These are phyloP conservation scores for Collybia mongolica DNA, from an alignment of 768 basidiomycete species.

Conservation along the genomic window DNA sequence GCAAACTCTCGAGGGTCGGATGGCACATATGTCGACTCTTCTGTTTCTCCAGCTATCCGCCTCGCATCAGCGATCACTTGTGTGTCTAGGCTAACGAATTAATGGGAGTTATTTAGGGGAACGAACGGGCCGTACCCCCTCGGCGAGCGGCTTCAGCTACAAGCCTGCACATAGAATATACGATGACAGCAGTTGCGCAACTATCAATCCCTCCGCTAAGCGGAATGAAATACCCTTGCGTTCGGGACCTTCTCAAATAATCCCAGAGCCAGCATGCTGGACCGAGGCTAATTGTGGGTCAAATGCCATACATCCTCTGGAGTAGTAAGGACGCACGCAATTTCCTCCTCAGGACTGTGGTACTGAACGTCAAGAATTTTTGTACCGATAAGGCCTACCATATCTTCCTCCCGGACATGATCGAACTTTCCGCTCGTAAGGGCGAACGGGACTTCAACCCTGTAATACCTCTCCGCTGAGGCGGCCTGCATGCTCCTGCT, in stretches of 20 bases:
- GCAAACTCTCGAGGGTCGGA: slow-evolving; percentile 87
- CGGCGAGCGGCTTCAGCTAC: slow-evolving; percentile 75
- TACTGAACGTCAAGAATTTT: slow-evolving; percentile 57
- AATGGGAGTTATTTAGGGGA: background rate
- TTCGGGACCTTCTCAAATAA: slow-evolving; percentile 90
- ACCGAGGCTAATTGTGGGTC: slow-evolving; percentile 60
- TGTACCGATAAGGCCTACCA: slow-evolving; percentile 33
- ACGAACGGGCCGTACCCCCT: slow-evolving; percentile 52
- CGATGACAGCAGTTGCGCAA: slow-evolving; percentile 94
- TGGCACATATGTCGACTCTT: slow-evolving; percentile 80
- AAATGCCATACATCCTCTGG: background rate
- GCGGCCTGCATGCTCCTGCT: slow-evolving; percentile 93
- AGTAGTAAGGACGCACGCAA: slow-evolving; percentile 69
- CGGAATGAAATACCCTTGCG: slow-evolving; percentile 94
- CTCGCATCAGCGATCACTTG: slow-evolving; percentile 92
- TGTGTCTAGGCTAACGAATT: slow-evolving; percentile 42
- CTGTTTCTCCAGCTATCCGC: slow-evolving; percentile 82
- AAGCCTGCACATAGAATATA: slow-evolving; percentile 93
- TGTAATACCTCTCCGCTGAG: slow-evolving; percentile 66
- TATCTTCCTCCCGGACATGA: slow-evolving; percentile 53
- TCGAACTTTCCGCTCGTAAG: slow-evolving; percentile 76
- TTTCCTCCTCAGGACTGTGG: slow-evolving; percentile 93
- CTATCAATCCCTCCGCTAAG: slow-evolving; percentile 97
- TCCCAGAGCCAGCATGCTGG: slow-evolving; percentile 99
- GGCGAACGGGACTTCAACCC: slow-evolving; percentile 80